These are phyloP conservation scores for Xerocomus amazonicus DNA, from an alignment of 1,284 basidiomycete species.

Conservation along the genomic window DNA sequence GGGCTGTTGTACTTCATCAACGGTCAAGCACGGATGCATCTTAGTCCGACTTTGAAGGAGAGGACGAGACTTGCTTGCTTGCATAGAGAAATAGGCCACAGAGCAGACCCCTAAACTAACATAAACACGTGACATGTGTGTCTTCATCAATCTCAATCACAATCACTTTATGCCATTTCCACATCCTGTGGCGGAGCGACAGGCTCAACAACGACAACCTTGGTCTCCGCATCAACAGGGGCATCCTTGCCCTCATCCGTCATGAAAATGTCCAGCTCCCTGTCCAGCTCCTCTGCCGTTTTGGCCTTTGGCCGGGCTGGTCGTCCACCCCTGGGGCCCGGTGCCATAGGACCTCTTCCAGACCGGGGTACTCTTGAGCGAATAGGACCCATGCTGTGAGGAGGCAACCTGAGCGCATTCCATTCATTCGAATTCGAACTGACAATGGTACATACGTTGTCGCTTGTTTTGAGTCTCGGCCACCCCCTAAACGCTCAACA, in stretches of 20 bases:
- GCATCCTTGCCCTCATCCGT: constrained; percentile 46
- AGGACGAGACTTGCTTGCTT: too few species aligned
- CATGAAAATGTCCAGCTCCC: constrained; percentile 92
- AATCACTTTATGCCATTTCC: constrained; percentile 44
- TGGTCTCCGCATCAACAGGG: constrained; percentile 20
- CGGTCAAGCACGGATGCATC: constrained; percentile 26
- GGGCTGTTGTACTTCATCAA: constrained; percentile 24
- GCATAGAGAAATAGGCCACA: not conserved
- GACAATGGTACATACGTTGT: constrained; percentile 13
- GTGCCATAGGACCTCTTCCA: constrained; percentile 4
- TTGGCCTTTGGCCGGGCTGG: constrained; percentile 43
- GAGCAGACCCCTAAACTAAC: constrained; percentile 17
- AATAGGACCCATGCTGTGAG: constrained; percentile 20
- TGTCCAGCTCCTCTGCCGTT: constrained; percentile 84
- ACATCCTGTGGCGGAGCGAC: constrained; percentile 39
- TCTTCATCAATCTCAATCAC: constrained; percentile 9
- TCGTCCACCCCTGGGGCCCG: constrained; percentile 19
- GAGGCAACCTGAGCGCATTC: constrained; percentile 4
- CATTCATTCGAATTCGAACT: not conserved
- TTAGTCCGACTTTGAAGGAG: not conserved
- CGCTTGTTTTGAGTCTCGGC: constrained; percentile 9
- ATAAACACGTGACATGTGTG: too few species aligned
- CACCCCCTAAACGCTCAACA: constrained; percentile 24
- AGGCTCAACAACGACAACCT: constrained; percentile 19
- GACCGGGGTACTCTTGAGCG: constrained; percentile 21